Conservation (phyloP, 345 rosid genomes). For the Linum usitatissimum region DNA sequence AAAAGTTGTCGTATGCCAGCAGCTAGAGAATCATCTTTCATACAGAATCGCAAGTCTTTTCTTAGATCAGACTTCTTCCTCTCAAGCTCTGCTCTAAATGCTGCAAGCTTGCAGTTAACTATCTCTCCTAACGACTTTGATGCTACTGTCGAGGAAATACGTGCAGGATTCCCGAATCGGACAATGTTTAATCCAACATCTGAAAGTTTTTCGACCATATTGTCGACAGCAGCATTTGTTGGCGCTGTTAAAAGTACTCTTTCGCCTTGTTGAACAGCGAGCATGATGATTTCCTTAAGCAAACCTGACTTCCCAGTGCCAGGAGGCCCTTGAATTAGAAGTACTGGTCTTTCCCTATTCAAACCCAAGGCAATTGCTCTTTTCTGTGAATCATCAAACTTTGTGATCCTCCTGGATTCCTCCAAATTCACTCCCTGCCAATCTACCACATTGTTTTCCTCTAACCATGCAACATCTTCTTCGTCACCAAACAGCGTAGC, state of each 20-base stretch:
- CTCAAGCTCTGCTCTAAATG: slow-evolving; percentile 51
- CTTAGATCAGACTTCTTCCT: slow-evolving; percentile 84
- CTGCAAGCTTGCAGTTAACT: slow-evolving; percentile 62
- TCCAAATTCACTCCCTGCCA: slow-evolving; percentile 54
- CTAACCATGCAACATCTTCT: slow-evolving; percentile 62
- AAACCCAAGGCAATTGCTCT: slow-evolving; percentile 64
- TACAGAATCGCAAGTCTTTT: slow-evolving; percentile 69
- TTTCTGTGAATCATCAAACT: slow-evolving; percentile 60
- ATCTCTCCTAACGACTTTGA: slow-evolving; percentile 79
- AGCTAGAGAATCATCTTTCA: slow-evolving; percentile 86
- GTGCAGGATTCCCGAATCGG: slow-evolving; percentile 91
- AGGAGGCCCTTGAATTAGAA: slow-evolving; percentile 92
- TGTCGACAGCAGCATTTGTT: slow-evolving; percentile 94
- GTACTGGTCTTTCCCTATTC: slow-evolving; percentile 64
- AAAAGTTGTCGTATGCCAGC: slow-evolving; percentile 94
- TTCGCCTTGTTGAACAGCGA: slow-evolving; percentile 81
- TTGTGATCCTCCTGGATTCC: slow-evolving; percentile 28
- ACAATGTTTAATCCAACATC: slow-evolving; percentile 59
- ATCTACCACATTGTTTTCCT: slow-evolving; percentile 43
- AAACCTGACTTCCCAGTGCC: slow-evolving; percentile 92
- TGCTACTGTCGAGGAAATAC: slow-evolving; percentile 76
- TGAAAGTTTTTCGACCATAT: slow-evolving; percentile 87
- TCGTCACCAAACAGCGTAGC: slow-evolving; percentile 85
- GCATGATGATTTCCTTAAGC: slow-evolving; percentile 66
- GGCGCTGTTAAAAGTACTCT: slow-evolving; percentile 92